A percentile compares a stretch with the other conserved stretches of the same genome.
Evolutionary conservation across 164 flowering plant genomes (phyloP).

Genomic region (Platanus orientalis): DNA sequence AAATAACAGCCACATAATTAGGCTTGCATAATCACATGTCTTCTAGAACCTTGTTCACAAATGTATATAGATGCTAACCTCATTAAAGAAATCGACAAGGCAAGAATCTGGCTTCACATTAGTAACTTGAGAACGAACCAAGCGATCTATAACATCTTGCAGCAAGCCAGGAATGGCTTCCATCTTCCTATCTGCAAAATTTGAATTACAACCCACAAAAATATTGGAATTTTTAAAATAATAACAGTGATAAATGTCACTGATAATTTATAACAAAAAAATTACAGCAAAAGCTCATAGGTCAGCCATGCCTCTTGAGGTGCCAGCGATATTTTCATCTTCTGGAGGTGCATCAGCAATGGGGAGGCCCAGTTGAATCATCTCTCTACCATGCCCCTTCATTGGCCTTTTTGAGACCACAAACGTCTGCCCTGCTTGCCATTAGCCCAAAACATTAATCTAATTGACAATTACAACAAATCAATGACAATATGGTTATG

Average conservation of each 20-base stretch:
- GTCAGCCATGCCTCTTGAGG: conserved; percentile 49
- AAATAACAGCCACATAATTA: too few relatives aligned
- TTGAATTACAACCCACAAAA: background rate
- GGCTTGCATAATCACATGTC: too few relatives aligned
- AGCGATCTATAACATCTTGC: conserved; percentile 57
- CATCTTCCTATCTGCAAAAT: conserved; percentile 53
- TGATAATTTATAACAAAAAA: background rate
- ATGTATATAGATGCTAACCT: too few relatives aligned
- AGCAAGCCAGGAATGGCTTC: conserved; percentile 67
- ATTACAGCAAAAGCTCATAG: background rate
- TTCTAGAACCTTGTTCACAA: too few relatives aligned
- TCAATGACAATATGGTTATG: too few relatives aligned
- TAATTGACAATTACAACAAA: too few relatives aligned
- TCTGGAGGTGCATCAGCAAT: conserved; percentile 63
- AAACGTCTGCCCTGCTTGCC: conserved; percentile 70
- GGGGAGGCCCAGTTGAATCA: conserved; percentile 74
- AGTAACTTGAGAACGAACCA: conserved; percentile 42
- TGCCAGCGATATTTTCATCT: conserved; percentile 45
- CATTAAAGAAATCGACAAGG: conserved; percentile 59
- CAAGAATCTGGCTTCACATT: conserved; percentile 66
- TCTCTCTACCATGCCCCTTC: conserved; percentile 88
- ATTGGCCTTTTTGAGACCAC: conserved; percentile 63
- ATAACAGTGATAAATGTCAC: background rate
- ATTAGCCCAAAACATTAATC: background rate
- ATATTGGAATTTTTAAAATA: background rate